phyloP scores from a whole-genome alignment of 306 rosid genomes.

The Lablab purpureus region DNA sequence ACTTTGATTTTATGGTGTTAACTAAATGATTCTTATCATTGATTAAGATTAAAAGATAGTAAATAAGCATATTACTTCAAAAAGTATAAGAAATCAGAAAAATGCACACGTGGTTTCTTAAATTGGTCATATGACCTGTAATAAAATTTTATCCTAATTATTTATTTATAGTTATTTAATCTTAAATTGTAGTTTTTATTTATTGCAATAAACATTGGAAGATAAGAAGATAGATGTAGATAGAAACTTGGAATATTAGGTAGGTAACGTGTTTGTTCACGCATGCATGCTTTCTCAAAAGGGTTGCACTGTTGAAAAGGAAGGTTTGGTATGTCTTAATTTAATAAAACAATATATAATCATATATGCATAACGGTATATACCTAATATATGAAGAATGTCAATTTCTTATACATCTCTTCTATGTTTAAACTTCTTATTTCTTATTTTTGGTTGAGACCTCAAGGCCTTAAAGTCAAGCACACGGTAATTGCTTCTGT shows the following conservation, averaged over 20 bases:
- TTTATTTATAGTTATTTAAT: too few relatives aligned
- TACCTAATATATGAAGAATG: constrained; percentile 24
- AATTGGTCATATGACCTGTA: too few relatives aligned
- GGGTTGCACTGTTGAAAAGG: neutral
- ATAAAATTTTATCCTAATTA: too few relatives aligned
- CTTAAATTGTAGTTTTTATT: too few relatives aligned
- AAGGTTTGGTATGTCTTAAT: constrained; percentile 30
- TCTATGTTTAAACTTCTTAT: neutral
- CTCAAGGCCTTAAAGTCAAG: constrained; percentile 12
- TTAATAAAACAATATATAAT: neutral
- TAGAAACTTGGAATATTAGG: constrained; percentile 16
- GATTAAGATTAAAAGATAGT: too few relatives aligned
- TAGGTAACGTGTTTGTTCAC: constrained; percentile 30
- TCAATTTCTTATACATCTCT: neutral
- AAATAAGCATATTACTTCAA: too few relatives aligned
- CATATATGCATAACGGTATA: constrained; percentile 30
- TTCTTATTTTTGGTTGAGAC: constrained; percentile 8
- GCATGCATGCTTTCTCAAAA: constrained; percentile 30
- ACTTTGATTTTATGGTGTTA: neutral
- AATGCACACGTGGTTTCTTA: too few relatives aligned
- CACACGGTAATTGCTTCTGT: neutral
- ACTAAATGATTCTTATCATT: neutral
- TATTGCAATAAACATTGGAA: too few relatives aligned
- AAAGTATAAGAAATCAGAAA: too few relatives aligned
- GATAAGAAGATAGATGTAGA: too few relatives aligned